Conservation (phyloP, 352 stramenopile species). For the Pythium sukuiense region DNA sequence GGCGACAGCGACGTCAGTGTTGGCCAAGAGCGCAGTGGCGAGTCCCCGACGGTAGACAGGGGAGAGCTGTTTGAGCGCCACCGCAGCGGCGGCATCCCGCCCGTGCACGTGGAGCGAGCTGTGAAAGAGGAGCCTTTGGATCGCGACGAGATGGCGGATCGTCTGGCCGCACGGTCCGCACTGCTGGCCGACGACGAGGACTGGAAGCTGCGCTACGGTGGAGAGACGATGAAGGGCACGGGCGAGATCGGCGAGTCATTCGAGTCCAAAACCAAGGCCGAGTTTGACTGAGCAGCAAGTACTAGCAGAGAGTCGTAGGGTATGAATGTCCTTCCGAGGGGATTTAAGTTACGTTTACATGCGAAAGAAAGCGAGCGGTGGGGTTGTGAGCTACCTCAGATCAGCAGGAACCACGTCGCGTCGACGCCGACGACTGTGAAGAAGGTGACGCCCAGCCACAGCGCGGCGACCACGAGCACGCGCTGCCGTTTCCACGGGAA, state of each 20-base stretch:
- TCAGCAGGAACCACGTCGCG: slow-evolving; percentile 24
- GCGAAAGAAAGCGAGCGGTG: neutral
- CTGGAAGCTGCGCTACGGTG: slow-evolving; percentile 30
- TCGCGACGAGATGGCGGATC: neutral
- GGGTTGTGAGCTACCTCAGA: slow-evolving; percentile 1
- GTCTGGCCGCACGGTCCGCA: slow-evolving; percentile 7
- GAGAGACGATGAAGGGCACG: slow-evolving; percentile 3
- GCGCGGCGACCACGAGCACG: slow-evolving; percentile 32
- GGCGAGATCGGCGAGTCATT: neutral
- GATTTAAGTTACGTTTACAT: slow-evolving; percentile 16
- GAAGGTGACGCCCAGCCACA: slow-evolving; percentile 39
- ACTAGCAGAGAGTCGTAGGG: neutral
- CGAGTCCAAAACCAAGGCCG: neutral
- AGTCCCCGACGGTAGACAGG: slow-evolving; percentile 22
- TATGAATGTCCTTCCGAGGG: neutral
- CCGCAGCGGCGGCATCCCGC: slow-evolving; percentile 29
- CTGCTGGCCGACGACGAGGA: slow-evolving; percentile 33
- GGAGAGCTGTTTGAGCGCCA: slow-evolving; percentile 28
- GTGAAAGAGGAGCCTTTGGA: slow-evolving; percentile 42
- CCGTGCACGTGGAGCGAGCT: slow-evolving; percentile 35
- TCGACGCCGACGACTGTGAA: slow-evolving; percentile 32
- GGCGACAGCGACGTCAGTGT: slow-evolving; percentile 7
- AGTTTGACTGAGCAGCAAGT: neutral
- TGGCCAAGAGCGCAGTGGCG: slow-evolving; percentile 9
- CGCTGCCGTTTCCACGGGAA: slow-evolving; percentile 48